Evolutionary conservation across 148 eudicot genomes (phyloP), one percentile per base, ranked within the genome.

Genomic region (Heliosperma pusillum): DNA sequence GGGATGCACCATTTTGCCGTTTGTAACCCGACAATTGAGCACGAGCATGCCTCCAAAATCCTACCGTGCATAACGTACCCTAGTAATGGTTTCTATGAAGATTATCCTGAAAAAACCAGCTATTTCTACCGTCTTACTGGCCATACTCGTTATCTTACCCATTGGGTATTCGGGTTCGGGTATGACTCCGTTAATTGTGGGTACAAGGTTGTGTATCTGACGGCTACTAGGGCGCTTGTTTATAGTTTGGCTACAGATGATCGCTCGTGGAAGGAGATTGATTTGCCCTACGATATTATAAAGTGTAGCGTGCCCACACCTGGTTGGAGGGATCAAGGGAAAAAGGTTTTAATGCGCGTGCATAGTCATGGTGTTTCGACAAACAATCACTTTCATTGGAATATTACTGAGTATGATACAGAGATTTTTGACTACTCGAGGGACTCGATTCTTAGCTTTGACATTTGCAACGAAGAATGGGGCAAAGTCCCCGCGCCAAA

Each of bases 351-450:
- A 15, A 74, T 63, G 47, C n/a, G 20, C 15, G 52, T 67, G 16
- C 13, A 74, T 65, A 44, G 59, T 57, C 70, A 64, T 20, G 77
- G 70, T 19, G 40, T 74, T 7, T 42, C 29, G 25, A 12, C 13
- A 13, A 74, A 65, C 7, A 29, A 74, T 44, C 77, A 74, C 52
- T 63, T 74, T 24, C 77, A 74, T 29, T 74, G 77, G 70, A 27
- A 50, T 29, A 65, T 65, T 27, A 74, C 70, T 30, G 50, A 64
- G 62, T 26, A 26, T 27, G 77, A 74, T 65, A 26, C 60, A 0
- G 20, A 9, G 12, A n/a, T 64, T 52, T 25, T 5, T 12, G 70
- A 19, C 19, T 29, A 26, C 29, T 74, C 77, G 0, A 65, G 20
- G 27, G 77, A 74, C n/a, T 19, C 15, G 8, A 65, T 74, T 12